A percentile compares a stretch with the other conserved stretches of the same genome.
These are phyloP conservation scores for Pythium rishiriense DNA, from an alignment of 352 stramenopile genomes.

Conservation along the genomic window DNA sequence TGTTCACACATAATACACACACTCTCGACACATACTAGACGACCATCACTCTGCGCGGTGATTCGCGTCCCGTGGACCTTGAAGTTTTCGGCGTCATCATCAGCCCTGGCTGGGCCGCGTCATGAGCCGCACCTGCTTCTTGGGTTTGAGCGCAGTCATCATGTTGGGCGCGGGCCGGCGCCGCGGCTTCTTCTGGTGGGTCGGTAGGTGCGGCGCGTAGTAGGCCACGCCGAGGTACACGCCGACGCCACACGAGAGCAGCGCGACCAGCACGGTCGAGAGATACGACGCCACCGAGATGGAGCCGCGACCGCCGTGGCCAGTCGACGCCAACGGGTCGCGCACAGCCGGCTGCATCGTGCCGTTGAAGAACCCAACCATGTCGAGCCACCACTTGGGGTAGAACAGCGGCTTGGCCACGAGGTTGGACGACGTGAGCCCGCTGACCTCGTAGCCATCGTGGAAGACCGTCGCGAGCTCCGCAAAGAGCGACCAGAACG, in stretches of 20 bases:
- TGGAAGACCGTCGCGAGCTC: constrained; percentile 79
- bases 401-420: constrained; percentile 71
- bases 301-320: neutral
- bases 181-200: constrained; percentile 5
- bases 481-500: constrained; percentile 64
- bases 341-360: constrained; percentile 16
- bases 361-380: constrained; percentile 71
- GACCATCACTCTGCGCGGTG: constrained; percentile 13
- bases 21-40: neutral
- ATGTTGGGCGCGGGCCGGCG: constrained; percentile 11
- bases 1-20: too few relatives aligned
- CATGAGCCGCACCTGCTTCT: constrained; percentile 24
- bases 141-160: constrained; percentile 14
- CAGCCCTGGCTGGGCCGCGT: neutral
- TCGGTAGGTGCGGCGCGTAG: constrained; percentile 17
- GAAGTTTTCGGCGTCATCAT: constrained; percentile 8
- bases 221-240: constrained; percentile 23
- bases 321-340: neutral
- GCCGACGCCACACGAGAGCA: constrained; percentile 19
- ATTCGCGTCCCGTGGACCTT: constrained; percentile 1
- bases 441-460: constrained; percentile 74
- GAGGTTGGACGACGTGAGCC: constrained; percentile 45
- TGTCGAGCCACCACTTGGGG: constrained; percentile 80
- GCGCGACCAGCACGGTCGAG: constrained; percentile 16
- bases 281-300: constrained; percentile 25